Base-by-base conservation (phyloP, 1,139 yeast species). In the Barnettozyma hawaiiensis region DNA sequence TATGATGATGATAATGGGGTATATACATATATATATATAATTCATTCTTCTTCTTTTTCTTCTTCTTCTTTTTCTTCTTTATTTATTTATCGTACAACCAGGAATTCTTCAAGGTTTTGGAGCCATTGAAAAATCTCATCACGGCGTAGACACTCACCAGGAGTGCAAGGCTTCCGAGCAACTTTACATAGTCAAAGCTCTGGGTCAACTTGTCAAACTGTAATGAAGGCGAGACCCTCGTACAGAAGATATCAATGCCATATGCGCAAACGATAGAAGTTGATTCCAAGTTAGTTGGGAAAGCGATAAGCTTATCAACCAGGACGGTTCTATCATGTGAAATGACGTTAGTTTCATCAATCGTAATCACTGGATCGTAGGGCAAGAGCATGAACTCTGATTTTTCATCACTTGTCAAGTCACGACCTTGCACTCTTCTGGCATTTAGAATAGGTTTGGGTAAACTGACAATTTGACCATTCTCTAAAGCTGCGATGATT, bases 261-360 rank as follows among this genome's bases (percentile, higher is more conserved):
- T 75, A 66, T 20, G 77, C 73, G 50, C 94, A 81, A 2, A 89
- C 74, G 29, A 85, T 70, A 2, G 83, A 70, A 0, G 97, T 87
- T 2, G 95, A 85, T 62, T 92, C 98, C 45, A 87, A 67, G 37
- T 77, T 72, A 0, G 97, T 83, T 2, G 92, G 78, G 27, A 71
- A 65, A 2, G 85, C 69, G 21, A 79, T 61, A 3, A 81, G 57
- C 15, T 60, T 40, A 3, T 60, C 59, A 8, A 61, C 63, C 35
- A 58, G 36, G 31, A 71, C 53, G 39, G 57, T 45, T 47, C 72
- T 60, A 26, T 61, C 49, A 54, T 78, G 73, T 33, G 74, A 57
- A 41, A 73, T 50, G 54, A 73, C 65, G 11, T 61, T 60, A 26
- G 58, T 53, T 29, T 71, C 75, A 48, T 78, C 78, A 26, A 75